Evolutionary conservation across 2,329 filamentous ascomycete species (phyloP).

Genomic region (Pseudonectria buxi): DNA sequence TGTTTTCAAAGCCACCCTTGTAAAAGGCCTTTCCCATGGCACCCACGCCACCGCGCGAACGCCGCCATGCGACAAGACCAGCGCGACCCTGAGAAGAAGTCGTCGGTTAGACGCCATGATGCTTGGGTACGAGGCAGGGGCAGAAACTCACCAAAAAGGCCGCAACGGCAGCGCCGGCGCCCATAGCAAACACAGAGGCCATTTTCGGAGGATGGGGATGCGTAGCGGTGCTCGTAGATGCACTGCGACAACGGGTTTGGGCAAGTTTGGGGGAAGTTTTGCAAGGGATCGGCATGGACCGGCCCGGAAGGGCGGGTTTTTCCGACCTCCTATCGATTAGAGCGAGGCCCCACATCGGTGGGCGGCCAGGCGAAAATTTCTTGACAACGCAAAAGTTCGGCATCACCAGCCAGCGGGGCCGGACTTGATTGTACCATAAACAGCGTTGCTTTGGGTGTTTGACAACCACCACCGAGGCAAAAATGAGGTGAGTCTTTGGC

Average conservation of each 20-base stretch:
- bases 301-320: conserved; percentile 12
- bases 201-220: conserved; percentile 20
- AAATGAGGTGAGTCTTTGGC: conserved; percentile 19
- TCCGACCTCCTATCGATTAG: conserved; percentile 21
- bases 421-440: conserved; percentile 3
- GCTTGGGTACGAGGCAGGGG: neutral
- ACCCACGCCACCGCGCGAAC: conserved; percentile 70
- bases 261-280: conserved; percentile 18
- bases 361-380: conserved; percentile 18
- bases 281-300: conserved; percentile 18
- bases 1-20: conserved; percentile 95
- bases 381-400: conserved; percentile 16
- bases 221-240: neutral
- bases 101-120: conserved; percentile 3
- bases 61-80: conserved; percentile 79
- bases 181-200: conserved; percentile 39
- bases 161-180: conserved; percentile 43
- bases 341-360: conserved; percentile 3
- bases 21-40: conserved; percentile 88
- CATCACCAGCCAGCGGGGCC: conserved; percentile 16
- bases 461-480: conserved; percentile 18
- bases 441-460: conserved; percentile 14
- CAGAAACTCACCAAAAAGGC: conserved; percentile 40
- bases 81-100: conserved; percentile 66
- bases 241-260: conserved; percentile 1